Evolutionary conservation across 306 rosid species (phyloP).

Genomic region (Arachis stenosperma): DNA sequence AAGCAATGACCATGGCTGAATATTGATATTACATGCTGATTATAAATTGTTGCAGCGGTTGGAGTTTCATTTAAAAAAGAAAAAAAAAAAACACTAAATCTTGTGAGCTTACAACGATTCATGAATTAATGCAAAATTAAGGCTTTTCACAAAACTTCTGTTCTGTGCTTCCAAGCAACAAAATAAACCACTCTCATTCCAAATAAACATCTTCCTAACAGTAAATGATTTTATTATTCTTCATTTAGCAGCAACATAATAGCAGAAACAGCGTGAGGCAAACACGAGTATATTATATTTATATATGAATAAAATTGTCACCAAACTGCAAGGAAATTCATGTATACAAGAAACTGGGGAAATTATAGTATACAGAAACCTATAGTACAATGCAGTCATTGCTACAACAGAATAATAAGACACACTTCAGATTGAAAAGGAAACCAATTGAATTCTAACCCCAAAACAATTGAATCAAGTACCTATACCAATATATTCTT

Average conservation of each 20-base stretch:
- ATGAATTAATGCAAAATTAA: neutral
- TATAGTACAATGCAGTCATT: slow-evolving; percentile 5
- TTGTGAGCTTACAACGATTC: too few species aligned
- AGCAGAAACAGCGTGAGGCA: neutral
- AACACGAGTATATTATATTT: neutral
- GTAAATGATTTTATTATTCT: neutral
- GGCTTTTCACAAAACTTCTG: neutral
- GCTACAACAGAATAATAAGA: slow-evolving; percentile 9
- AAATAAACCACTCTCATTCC: slow-evolving; percentile 11
- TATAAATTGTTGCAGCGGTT: too few species aligned
- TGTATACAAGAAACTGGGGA: slow-evolving; percentile 17
- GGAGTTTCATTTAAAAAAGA: too few species aligned
- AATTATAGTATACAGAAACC: slow-evolving; percentile 31
- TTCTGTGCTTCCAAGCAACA: neutral
- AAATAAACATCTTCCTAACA: slow-evolving; percentile 2
- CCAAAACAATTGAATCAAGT: slow-evolving; percentile 19
- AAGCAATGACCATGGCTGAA: too few species aligned
- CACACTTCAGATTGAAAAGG: slow-evolving; percentile 22
- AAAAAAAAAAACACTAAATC: too few species aligned
- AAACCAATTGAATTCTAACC: slow-evolving; percentile 16
- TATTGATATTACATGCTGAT: too few species aligned
- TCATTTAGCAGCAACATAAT: slow-evolving; percentile 18
- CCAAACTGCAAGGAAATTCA: slow-evolving; percentile 20
- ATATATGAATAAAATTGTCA: slow-evolving; percentile 26
- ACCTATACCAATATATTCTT: neutral